These are phyloP conservation scores for Amanita brunnescens DNA, from an alignment of 768 basidiomycete genomes.

Conservation along the genomic window DNA sequence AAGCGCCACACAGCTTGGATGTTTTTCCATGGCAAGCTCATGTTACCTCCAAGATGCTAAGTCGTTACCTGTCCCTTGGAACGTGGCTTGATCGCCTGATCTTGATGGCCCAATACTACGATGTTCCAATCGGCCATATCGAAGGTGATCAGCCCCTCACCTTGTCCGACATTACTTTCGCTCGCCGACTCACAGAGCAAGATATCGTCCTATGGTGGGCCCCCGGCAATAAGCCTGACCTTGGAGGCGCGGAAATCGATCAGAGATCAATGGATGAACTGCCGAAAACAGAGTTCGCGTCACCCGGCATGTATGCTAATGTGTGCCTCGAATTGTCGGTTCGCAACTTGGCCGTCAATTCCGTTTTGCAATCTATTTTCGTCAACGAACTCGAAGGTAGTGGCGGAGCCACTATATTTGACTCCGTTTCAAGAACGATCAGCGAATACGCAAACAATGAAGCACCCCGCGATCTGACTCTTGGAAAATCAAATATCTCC, in stretches of 20 bases:
- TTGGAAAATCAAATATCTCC: slow-evolving; percentile 88
- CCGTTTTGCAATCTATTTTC: slow-evolving; percentile 86
- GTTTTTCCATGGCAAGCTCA: slow-evolving; percentile 86
- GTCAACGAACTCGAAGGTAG: slow-evolving; percentile 98
- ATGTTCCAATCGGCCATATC: slow-evolving; percentile 88
- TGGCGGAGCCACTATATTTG: slow-evolving; percentile 89
- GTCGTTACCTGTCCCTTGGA: slow-evolving; percentile 71
- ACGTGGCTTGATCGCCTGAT: slow-evolving; percentile 73
- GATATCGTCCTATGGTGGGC: slow-evolving; percentile 99
- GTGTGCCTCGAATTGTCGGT: slow-evolving; percentile 88
- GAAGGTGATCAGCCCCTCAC: slow-evolving; percentile 86
- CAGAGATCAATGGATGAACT: slow-evolving; percentile 67
- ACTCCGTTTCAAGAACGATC: slow-evolving; percentile 84
- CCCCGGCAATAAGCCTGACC: slow-evolving; percentile 75
- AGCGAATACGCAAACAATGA: slow-evolving; percentile 80
- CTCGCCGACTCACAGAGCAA: slow-evolving; percentile 76
- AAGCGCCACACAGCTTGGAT: slow-evolving; percentile 62
- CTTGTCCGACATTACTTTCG: slow-evolving; percentile 85
- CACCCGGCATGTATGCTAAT: slow-evolving; percentile 83
- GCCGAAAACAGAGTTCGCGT: slow-evolving; percentile 75
- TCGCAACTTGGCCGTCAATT: slow-evolving; percentile 88
- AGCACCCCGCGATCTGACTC: slow-evolving; percentile 58
- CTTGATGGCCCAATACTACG: slow-evolving; percentile 81
- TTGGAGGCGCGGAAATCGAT: slow-evolving; percentile 91
- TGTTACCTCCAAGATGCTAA: slow-evolving; percentile 76